Evolutionary conservation across 345 rosid genomes (phyloP), one percentile per base, ranked within the genome.

Genomic region (Moringa oleifera): DNA sequence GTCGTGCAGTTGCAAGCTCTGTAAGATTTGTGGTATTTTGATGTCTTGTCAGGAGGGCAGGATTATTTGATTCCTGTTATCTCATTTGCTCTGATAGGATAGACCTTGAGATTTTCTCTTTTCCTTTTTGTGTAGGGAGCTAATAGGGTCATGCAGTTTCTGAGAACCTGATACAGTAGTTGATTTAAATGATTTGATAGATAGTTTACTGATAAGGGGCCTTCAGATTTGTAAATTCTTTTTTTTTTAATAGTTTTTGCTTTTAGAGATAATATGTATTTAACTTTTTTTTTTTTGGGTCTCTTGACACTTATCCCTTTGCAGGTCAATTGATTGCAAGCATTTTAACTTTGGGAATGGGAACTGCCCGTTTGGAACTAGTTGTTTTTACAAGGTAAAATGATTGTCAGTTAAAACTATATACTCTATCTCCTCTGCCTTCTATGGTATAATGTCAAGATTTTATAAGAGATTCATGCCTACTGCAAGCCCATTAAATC

Each of bases 341-440:
- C 91, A 90, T 75, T 94, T 94, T 63, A 83, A 88, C 68, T 84
- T 85, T 50, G 96, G 98, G 31, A 89, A 87, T 73, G 96, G 96
- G 63, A 87, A 81, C 67, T 90, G 97, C 68, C 99, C 91, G 23
- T 94, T 94, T 68, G 97, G 99, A 54, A 83, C 92, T 41, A 94
- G 99, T 75, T 90, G 97, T 72, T 94, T 94, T 67, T 94, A 94
- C 83, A 94, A 86, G 96, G 97, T 94, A 78, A 59, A 18, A 4
- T 54, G 10, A 10, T 7, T 53, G 0, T 19, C 17, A 1, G 12
- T 41, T 5, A 9, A 11, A 41, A 41, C 47, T 7, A 41, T n/a
- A n/a, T n/a, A n/a, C n/a, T 41, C 45, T 57, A 17, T 25, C 58
- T 63, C 12, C 56, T 62, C 52, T 18, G 53, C 41, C 28, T 31